Conservation (phyloP, 2,329 filamentous ascomycete genomes). For the Aspergillus viridinutans region DNA sequence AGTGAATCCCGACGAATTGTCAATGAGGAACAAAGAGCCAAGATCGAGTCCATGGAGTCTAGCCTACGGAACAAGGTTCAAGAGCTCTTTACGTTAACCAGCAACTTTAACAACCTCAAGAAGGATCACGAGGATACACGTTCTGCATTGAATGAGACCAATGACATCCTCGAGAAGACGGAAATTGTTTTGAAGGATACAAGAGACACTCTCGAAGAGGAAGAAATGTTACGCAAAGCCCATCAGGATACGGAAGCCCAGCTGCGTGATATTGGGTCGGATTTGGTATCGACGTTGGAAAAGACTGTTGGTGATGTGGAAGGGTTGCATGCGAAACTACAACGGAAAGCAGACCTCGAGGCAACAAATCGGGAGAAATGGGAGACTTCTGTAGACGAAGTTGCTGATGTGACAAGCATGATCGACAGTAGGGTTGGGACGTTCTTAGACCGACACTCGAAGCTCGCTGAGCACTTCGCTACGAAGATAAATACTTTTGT, state of each 20-base stretch:
- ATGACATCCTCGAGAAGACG: constrained; percentile 78
- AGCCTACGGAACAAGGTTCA: constrained; percentile 92
- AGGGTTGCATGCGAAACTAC: constrained; percentile 79
- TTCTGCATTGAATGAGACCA: constrained; percentile 69
- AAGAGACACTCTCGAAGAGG: constrained; percentile 70
- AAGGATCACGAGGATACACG: constrained; percentile 81
- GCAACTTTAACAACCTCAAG: constrained; percentile 81
- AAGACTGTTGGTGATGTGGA: constrained; percentile 76
- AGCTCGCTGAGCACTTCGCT: constrained; percentile 64
- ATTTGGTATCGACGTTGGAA: constrained; percentile 72
- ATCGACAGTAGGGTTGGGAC: constrained; percentile 71
- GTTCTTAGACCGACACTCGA: constrained; percentile 69
- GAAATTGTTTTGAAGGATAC: constrained; percentile 79
- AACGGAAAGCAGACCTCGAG: constrained; percentile 79
- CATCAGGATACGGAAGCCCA: constrained; percentile 80
- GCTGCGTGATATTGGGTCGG: constrained; percentile 67
- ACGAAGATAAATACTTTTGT: constrained; percentile 74
- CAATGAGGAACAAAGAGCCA: constrained; percentile 85
- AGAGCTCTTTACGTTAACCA: constrained; percentile 81
- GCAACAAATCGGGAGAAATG: constrained; percentile 73
- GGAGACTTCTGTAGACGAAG: constrained; percentile 69
- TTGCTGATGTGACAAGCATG: constrained; percentile 69
- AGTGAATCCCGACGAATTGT: constrained; percentile 90
- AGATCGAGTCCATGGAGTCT: constrained; percentile 85
- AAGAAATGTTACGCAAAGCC: constrained; percentile 73